Conservation (phyloP, 768 basidiomycete genomes). For the Saitozyma sp. region DNA sequence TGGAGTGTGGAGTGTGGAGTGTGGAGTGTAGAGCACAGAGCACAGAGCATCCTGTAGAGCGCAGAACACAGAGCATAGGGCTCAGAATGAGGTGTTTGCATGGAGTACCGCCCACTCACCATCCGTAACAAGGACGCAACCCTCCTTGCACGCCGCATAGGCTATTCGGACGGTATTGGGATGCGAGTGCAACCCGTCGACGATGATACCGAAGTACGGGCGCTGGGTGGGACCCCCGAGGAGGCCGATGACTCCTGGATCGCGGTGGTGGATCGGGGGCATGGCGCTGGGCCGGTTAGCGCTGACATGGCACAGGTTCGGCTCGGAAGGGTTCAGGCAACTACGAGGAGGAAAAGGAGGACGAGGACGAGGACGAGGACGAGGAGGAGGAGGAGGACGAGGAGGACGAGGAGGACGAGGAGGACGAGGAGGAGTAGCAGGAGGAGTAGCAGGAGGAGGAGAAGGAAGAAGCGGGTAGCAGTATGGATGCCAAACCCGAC, state of each 20-base stretch:
- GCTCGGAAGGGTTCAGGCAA: not conserved
- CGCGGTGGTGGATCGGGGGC: constrained; percentile 64
- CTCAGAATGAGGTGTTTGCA: not conserved
- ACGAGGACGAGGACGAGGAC: not conserved
- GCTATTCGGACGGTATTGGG: constrained; percentile 87
- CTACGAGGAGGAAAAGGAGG: not conserved
- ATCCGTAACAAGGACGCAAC: constrained; percentile 86
- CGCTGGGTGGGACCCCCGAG: constrained; percentile 71
- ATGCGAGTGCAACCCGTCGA: constrained; percentile 87
- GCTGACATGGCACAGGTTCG: not conserved
- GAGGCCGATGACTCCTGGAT: constrained; percentile 86
- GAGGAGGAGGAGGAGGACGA: not conserved
- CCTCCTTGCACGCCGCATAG: constrained; percentile 76
- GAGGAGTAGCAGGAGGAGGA: no score
- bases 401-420: not conserved
- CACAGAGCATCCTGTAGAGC: no score
- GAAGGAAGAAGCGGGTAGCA: not conserved
- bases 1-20: no score
- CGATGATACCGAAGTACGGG: constrained; percentile 85
- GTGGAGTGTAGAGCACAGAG: no score
- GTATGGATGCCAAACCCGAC: constrained; percentile 70
- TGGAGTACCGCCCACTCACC: constrained; percentile 57
- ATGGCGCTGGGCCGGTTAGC: constrained; percentile 54
- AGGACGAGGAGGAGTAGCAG: no score
- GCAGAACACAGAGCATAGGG: no score